Conservation (phyloP, 1,139 yeast genomes). For the Diutina siamensis region DNA sequence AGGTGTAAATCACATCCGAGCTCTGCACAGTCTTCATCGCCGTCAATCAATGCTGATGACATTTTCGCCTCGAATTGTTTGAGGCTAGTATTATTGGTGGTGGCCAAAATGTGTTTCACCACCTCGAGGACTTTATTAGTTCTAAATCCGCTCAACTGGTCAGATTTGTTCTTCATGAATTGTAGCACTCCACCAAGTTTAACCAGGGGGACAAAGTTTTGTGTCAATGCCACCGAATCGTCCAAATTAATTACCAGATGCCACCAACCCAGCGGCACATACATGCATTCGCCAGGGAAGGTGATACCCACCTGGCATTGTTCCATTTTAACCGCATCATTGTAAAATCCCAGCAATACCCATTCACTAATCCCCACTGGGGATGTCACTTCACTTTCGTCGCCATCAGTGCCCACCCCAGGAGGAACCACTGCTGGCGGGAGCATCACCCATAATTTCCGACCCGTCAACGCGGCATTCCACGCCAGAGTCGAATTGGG, state of each 20-base stretch:
- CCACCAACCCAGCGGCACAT: constrained; percentile 97
- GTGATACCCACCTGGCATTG: constrained; percentile 61
- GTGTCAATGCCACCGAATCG: constrained; percentile 72
- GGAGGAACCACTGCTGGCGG: constrained; percentile 75
- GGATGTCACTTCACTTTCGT: constrained; percentile 82
- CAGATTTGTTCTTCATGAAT: constrained; percentile 54
- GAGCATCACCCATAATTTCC: constrained; percentile 80
- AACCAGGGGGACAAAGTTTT: constrained; percentile 67
- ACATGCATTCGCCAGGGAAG: constrained; percentile 73
- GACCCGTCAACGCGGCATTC: constrained; percentile 69
- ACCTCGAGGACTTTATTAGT: constrained; percentile 36
- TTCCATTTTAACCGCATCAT: constrained; percentile 37
- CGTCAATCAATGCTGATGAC: constrained; percentile 13
- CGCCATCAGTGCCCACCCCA: constrained; percentile 67
- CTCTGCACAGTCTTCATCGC: constrained; percentile 34
- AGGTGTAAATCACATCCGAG: constrained; percentile 17
- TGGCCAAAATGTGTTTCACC: constrained; percentile 17
- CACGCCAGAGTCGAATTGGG: constrained; percentile 88
- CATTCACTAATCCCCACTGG: constrained; percentile 89
- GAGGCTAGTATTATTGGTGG: constrained; percentile 9
- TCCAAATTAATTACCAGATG: constrained; percentile 78
- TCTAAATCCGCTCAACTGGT: constrained; percentile 74
- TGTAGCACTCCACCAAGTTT: constrained; percentile 48
- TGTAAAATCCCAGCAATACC: constrained; percentile 73
- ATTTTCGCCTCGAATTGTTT: constrained; percentile 13